Conservation (phyloP, 192 early-diverging fungal genomes). For the Lunasporangiospora selenospora region DNA sequence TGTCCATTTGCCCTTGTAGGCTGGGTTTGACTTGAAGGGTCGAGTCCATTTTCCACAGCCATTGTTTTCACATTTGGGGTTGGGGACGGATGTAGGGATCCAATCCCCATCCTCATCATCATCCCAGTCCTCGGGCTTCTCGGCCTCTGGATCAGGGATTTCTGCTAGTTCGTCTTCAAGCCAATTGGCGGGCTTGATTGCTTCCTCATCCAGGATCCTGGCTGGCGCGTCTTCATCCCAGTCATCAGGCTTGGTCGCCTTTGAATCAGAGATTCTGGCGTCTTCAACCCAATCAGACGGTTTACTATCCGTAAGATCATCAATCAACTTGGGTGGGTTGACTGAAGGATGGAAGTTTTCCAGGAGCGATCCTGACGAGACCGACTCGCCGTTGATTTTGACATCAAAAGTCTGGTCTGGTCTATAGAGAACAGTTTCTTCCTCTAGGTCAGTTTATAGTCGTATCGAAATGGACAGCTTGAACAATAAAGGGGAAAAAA, state of each 20-base stretch:
- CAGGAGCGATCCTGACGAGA: conserved; percentile 70
- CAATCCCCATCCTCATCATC: conserved; percentile 94
- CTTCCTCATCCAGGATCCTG: conserved; percentile 74
- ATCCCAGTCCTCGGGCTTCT: conserved; percentile 89
- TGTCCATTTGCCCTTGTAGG: conserved; percentile 88
- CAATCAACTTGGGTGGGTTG: conserved; percentile 83
- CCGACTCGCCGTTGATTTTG: conserved; percentile 71
- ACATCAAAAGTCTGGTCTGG: conserved; percentile 83
- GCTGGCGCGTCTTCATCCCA: conserved; percentile 87
- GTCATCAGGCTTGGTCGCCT: conserved; percentile 43
- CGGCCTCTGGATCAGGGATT: conserved; percentile 78
- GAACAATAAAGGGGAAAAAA: neutral
- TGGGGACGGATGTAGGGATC: conserved; percentile 73
- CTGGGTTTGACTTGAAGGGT: conserved; percentile 81
- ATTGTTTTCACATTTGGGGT: conserved; percentile 75
- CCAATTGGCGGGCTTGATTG: conserved; percentile 82
- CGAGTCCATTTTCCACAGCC: conserved; percentile 85
- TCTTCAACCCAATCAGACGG: conserved; percentile 89
- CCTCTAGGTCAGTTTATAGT: neutral
- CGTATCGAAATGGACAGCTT: neutral
- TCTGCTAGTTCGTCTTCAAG: conserved; percentile 78
- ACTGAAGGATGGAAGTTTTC: conserved; percentile 84
- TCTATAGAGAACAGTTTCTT: conserved; percentile 11
- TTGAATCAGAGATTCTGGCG: conserved; percentile 78
- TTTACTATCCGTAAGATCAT: conserved; percentile 75